phyloP scores from a whole-genome alignment of 768 basidiomycete genomes.

The Zangia roseola region DNA sequence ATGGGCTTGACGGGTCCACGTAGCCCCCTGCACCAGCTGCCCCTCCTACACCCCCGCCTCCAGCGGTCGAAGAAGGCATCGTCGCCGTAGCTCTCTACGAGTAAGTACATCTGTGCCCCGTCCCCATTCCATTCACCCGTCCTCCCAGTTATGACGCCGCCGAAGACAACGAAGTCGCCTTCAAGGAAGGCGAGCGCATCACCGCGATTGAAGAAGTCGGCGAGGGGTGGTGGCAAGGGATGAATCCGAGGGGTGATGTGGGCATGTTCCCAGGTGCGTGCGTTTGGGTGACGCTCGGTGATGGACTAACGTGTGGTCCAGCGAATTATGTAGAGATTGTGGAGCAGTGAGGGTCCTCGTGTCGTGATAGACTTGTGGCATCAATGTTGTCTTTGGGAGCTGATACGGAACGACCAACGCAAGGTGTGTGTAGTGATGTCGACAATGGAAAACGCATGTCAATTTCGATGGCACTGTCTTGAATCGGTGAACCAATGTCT shows the following conservation, averaged over 20 bases:
- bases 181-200: conserved; percentile 81
- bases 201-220: conserved; percentile 74
- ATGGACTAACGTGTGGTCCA: neutral
- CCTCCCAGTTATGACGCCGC: conserved; percentile 74
- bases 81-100: conserved; percentile 68
- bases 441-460: no score
- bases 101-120: conserved; percentile 40
- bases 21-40: conserved; percentile 34
- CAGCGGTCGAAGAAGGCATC: conserved; percentile 57
- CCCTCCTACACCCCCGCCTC: conserved; percentile 45
- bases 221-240: conserved; percentile 91
- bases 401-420: no score
- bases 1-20: neutral
- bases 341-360: conserved; percentile 5
- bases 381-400: neutral
- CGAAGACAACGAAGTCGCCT: conserved; percentile 89
- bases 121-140: neutral
- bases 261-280: conserved; percentile 77
- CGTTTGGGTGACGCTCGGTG: no score
- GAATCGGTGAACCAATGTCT: no score
- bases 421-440: no score
- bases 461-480: no score
- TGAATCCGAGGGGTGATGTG: conserved; percentile 47
- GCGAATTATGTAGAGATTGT: conserved; percentile 21
- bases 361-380: neutral